Base-by-base conservation (phyloP, 1,284 basidiomycete species). In the Chalciporus piperatoides region DNA sequence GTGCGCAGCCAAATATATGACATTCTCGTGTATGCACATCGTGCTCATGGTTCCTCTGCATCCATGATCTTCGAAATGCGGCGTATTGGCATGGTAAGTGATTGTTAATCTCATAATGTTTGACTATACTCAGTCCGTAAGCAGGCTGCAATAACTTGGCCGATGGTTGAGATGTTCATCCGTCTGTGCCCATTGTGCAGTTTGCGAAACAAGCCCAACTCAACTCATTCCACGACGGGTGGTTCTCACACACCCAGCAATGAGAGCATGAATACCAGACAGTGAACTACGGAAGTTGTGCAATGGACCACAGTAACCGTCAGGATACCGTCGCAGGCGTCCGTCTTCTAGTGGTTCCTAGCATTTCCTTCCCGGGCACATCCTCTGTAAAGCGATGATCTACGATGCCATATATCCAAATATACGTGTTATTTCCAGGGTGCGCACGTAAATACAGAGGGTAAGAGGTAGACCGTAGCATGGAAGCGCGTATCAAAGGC, bases 1-100 rank as follows among this genome's bases (percentile, higher is more conserved):
- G 82, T 85, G 39, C 78, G 78, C 48, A 68, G 74, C 23, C 84
- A 86, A 60, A 76, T 86, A 53, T 86, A 82, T 53, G 84, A 86
- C 59, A 73, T 84, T 51, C 67, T 86, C 36, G 80, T 79, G 21
- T 86, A 81, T 59, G 78, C 80, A 4, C 84, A 86, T 58, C 72
- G 81, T 21, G 71, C 72, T 14, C 84, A 86, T 58, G 72, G 71
- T 12, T 71, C 75, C 11, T 69, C 82, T 6, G 56, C 73, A 6
- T 69, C 70, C 12, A 84, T 84, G 74, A 67, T 86, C 41, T 68
- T 70, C 52, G 80, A 82, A 62, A 69, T 77, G 32, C 71, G 76
- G 48, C 70, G 75, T 49, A 72, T 82, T 15, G 80, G 81, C 52
- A 76, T 85, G 53, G 84, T 86, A 59, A 67, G 82, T 72, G 15